Percentiles rank a stretch among this genome's conserved stretches.
These are phyloP conservation scores for Tolypocladium endophyticum DNA, from an alignment of 2,329 filamentous ascomycete species.

Conservation along the genomic window DNA sequence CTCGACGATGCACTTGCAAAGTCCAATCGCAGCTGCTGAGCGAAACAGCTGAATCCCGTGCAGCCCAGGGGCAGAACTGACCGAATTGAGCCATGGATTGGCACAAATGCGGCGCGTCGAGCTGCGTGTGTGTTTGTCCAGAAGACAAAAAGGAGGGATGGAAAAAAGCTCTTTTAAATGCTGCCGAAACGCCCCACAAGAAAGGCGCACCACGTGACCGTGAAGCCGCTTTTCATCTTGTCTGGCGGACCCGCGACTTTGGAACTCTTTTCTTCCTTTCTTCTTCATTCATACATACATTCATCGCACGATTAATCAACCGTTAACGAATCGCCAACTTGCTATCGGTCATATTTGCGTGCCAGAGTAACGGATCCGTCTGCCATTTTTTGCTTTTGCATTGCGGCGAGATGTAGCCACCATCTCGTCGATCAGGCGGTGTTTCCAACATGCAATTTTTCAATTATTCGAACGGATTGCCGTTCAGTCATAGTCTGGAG, in stretches of 20 bases:
- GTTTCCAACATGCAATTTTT: constrained; percentile 17
- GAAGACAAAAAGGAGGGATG: neutral
- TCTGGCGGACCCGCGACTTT: neutral
- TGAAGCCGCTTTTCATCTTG: neutral
- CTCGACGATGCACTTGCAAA: constrained; percentile 2
- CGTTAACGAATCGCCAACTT: constrained; percentile 39
- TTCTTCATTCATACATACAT: constrained; percentile 31
- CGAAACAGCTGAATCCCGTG: neutral
- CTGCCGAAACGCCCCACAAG: neutral
- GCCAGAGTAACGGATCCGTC: constrained; percentile 36
- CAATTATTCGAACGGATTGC: neutral
- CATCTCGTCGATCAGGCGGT: constrained; percentile 16
- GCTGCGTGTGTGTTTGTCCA: neutral
- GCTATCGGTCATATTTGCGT: constrained; percentile 50
- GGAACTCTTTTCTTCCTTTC: constrained; percentile 12
- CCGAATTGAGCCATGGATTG: neutral
- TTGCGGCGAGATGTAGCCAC: constrained; percentile 7
- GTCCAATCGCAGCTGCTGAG: neutral
- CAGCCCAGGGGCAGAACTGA: neutral
- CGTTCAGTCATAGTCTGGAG: neutral
- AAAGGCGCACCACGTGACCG: neutral
- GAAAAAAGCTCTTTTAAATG: neutral
- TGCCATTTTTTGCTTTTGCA: constrained; percentile 12
- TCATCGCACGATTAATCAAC: constrained; percentile 52
- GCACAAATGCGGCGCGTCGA: neutral